Evolutionary conservation across 1,284 basidiomycete genomes (phyloP).

Genomic region (Schizopora paradoxa): DNA sequence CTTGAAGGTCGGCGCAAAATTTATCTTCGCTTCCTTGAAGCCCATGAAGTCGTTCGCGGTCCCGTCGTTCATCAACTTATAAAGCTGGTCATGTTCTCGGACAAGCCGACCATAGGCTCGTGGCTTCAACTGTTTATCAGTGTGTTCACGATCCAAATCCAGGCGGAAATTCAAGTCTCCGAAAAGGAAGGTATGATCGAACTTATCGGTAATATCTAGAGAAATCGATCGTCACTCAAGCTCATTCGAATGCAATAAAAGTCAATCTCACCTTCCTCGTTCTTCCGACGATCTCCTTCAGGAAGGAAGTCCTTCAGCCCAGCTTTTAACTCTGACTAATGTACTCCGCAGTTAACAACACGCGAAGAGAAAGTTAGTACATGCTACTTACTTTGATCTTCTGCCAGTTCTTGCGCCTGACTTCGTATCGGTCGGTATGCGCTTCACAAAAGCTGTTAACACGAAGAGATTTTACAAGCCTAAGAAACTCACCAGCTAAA

Average conservation of each 20-base stretch:
- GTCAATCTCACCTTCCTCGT: constrained; percentile 52
- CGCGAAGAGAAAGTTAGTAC: constrained; percentile 2
- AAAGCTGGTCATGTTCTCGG: constrained; percentile 79
- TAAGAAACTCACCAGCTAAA: constrained; percentile 58
- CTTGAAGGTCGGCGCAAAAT: constrained; percentile 82
- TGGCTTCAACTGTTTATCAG: constrained; percentile 54
- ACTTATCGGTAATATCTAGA: constrained; percentile 77
- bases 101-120: background rate
- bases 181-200: constrained; percentile 78
- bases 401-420: constrained; percentile 60
- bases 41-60: constrained; percentile 61
- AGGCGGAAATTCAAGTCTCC: constrained; percentile 80
- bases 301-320: constrained; percentile 66
- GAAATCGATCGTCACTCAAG: constrained; percentile 2
- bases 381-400: constrained; percentile 63
- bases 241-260: constrained; percentile 8
- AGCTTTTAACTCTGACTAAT: constrained; percentile 55
- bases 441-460: constrained; percentile 38
- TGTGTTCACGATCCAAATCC: constrained; percentile 67
- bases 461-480: background rate
- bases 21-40: constrained; percentile 65
- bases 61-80: constrained; percentile 58
- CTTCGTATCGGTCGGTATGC: constrained; percentile 69
- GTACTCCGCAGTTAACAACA: constrained; percentile 4
- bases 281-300: constrained; percentile 53